A percentile compares a stretch with the other conserved stretches of the same genome.
Conservation (phyloP, 73 alveolate species). For the Breviolum minutum region DNA sequence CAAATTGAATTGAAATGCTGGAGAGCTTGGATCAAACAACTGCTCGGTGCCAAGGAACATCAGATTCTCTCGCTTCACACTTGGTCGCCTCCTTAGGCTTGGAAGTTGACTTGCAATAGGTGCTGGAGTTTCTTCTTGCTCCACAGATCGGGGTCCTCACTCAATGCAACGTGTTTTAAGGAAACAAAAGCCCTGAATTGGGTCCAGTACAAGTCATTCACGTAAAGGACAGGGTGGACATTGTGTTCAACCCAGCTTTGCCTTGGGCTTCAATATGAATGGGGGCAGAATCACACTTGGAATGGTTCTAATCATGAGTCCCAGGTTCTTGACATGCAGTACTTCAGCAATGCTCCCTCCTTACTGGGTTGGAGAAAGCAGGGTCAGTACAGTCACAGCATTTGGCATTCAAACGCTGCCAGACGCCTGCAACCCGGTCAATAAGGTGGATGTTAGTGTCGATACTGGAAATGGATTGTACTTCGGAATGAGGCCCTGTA, state of each 20-base stretch:
- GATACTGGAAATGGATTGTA: slow-evolving; percentile 65
- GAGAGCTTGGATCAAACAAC: neutral
- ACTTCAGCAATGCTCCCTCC: slow-evolving; percentile 23
- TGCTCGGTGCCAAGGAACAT: neutral
- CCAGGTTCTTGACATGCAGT: slow-evolving; percentile 44
- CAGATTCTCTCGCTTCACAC: slow-evolving; percentile 50
- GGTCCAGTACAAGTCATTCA: slow-evolving; percentile 77
- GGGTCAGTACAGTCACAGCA: too few species aligned
- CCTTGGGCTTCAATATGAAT: neutral
- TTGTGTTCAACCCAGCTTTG: neutral
- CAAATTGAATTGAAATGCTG: neutral
- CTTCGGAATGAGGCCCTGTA: slow-evolving; percentile 52
- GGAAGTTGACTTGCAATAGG: neutral
- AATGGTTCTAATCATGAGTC: neutral
- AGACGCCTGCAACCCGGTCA: neutral
- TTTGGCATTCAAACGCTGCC: too few species aligned
- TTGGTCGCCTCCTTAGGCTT: slow-evolving; percentile 1
- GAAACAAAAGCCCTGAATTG: slow-evolving; percentile 64
- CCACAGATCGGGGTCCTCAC: neutral
- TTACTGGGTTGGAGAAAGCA: neutral
- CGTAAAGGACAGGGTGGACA: slow-evolving; percentile 27
- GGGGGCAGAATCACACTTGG: neutral
- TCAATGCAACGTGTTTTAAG: neutral
- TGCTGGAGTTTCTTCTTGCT: too few species aligned
- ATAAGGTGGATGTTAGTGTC: slow-evolving; percentile 55